Evolutionary conservation across 441 rosid genomes (phyloP).

Genomic region (Syzygium malaccense): DNA sequence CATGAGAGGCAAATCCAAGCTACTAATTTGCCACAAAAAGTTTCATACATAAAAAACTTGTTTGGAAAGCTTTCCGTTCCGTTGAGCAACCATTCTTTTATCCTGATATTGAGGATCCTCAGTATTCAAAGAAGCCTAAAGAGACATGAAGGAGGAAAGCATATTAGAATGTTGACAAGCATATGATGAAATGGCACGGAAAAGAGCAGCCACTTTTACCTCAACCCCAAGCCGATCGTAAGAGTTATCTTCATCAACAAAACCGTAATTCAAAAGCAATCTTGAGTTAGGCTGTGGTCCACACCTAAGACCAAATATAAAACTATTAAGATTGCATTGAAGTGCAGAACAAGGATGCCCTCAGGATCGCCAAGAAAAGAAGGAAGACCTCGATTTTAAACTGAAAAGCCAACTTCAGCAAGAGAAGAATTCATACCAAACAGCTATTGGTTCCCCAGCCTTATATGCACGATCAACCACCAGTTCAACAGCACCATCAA

Average conservation of each 20-base stretch:
- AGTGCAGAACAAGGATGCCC: neutral
- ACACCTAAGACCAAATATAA: conserved; percentile 49
- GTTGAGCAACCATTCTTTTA: conserved; percentile 94
- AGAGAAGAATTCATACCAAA: conserved; percentile 43
- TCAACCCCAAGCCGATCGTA: conserved; percentile 68
- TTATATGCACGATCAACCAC: conserved; percentile 79
- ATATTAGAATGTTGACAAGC: conserved; percentile 7
- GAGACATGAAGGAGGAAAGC: conserved; percentile 7
- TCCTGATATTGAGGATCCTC: conserved; percentile 97
- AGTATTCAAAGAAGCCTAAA: conserved; percentile 83
- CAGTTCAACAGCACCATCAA: conserved; percentile 74
- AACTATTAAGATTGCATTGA: neutral
- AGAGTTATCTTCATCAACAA: conserved; percentile 87
- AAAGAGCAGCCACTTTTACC: conserved; percentile 30
- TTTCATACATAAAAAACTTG: conserved; percentile 67
- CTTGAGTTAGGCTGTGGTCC: conserved; percentile 95
- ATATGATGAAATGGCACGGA: neutral
- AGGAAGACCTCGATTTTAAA: neutral
- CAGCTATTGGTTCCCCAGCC: conserved; percentile 86
- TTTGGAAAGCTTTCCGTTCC: conserved; percentile 73
- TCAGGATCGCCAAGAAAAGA: neutral
- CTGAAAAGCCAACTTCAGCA: neutral
- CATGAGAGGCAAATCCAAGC: conserved; percentile 2
- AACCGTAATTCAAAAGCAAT: conserved; percentile 91
- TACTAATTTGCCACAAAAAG: neutral